phyloP scores from a whole-genome alignment of 768 basidiomycete species.

The Leucocoprinus leucothites region DNA sequence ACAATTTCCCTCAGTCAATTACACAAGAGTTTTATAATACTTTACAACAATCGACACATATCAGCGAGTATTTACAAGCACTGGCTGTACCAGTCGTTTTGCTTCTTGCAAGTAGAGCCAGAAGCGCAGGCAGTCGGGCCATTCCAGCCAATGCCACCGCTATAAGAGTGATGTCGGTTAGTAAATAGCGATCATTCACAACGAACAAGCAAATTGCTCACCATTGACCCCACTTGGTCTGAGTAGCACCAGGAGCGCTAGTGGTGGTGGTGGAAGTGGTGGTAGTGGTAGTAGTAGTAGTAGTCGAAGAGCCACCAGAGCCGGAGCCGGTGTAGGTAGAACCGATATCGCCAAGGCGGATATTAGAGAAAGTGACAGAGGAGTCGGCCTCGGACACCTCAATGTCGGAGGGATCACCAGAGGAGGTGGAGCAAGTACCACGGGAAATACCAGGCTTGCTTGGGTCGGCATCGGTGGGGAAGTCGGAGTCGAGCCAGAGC shows the following conservation, averaged over 20 bases:
- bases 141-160: slow-evolving; percentile 13
- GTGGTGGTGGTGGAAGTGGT: background rate
- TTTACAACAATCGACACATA: background rate
- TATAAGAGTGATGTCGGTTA: background rate
- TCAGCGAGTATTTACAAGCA: slow-evolving; percentile 6
- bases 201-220: background rate
- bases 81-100: slow-evolving; percentile 8
- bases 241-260: background rate
- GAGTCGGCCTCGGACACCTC: slow-evolving; percentile 14
- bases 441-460: slow-evolving; percentile 19
- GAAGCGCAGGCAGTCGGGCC: slow-evolving; percentile 10
- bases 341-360: slow-evolving; percentile 19
- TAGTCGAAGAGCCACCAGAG: too few relatives aligned
- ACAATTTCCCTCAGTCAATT: background rate
- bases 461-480: slow-evolving; percentile 23
- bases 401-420: slow-evolving; percentile 15
- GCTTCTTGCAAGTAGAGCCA: slow-evolving; percentile 2
- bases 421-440: slow-evolving; percentile 19
- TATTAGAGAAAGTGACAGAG: slow-evolving; percentile 21
- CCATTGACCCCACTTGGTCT: background rate
- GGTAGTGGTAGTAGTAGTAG: background rate
- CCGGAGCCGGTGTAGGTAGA: slow-evolving; percentile 4
- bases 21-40: background rate
- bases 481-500: slow-evolving; percentile 41
- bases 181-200: too few relatives aligned